phyloP scores from a whole-genome alignment of 306 rosid species.

The Alnus rubra region DNA sequence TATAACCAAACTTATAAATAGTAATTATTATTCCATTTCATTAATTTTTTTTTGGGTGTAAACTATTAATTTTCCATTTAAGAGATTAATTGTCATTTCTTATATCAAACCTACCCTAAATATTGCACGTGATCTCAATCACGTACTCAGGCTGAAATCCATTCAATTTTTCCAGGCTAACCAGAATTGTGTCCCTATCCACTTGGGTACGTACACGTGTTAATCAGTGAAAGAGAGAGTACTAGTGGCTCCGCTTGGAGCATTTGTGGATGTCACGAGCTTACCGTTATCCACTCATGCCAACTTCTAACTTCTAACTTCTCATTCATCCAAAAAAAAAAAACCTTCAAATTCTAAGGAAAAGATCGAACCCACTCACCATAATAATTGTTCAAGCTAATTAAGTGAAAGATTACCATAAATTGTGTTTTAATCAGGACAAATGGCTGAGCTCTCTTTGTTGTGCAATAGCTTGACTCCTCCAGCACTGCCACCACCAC shows the following conservation, averaged over 20 bases:
- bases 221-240: background rate
- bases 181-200: background rate
- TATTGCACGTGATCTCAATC: no score
- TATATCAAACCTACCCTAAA: no score
- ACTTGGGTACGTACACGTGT: background rate
- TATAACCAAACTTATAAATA: no score
- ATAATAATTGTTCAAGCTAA: background rate
- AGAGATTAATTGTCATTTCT: no score
- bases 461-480: conserved; percentile 12
- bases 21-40: no score
- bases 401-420: background rate
- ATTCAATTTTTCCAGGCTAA: no score
- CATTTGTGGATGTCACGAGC: background rate
- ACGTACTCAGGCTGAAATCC: no score
- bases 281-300: background rate
- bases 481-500: background rate
- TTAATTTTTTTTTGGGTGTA: no score
- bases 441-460: conserved; percentile 14
- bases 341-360: background rate
- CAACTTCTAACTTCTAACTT: background rate
- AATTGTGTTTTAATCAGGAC: background rate
- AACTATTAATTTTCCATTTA: no score
- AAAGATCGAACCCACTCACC: background rate
- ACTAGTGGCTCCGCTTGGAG: background rate
- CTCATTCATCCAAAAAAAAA: no score